A percentile compares a stretch with the other conserved stretches of the same genome.
phyloP scores from a whole-genome alignment of 2,329 filamentous ascomycete species.

The Penicillium sp. region DNA sequence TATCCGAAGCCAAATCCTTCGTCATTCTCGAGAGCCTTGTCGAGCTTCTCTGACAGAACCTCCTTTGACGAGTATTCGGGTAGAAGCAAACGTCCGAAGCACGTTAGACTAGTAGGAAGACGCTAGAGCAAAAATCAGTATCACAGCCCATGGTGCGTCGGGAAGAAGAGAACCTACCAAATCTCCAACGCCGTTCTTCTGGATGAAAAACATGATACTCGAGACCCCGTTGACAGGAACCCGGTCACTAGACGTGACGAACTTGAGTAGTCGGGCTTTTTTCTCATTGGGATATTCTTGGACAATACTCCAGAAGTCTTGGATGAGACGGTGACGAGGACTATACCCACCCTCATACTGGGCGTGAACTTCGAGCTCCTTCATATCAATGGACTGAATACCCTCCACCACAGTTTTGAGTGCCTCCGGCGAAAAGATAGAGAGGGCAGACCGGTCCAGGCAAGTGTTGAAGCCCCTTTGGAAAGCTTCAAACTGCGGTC shows the following conservation, averaged over 20 bases:
- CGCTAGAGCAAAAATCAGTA: constrained; percentile 28
- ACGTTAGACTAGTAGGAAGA: constrained; percentile 85
- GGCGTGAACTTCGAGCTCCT: constrained; percentile 65
- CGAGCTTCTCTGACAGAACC: constrained; percentile 68
- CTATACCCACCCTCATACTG: constrained; percentile 79
- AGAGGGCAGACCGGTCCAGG: constrained; percentile 65
- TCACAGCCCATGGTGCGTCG: not conserved
- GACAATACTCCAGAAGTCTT: constrained; percentile 82
- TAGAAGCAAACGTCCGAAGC: constrained; percentile 81
- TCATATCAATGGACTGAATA: constrained; percentile 71
- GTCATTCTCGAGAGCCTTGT: constrained; percentile 82
- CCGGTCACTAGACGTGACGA: constrained; percentile 89
- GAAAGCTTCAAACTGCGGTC: constrained; percentile 76
- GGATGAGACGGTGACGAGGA: constrained; percentile 63
- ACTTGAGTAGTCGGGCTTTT: constrained; percentile 76
- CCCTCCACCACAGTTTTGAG: constrained; percentile 82
- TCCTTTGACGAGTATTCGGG: constrained; percentile 74
- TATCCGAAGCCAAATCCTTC: constrained; percentile 83
- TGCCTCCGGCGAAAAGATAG: constrained; percentile 65
- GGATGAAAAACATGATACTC: constrained; percentile 78
- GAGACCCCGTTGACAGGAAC: constrained; percentile 82
- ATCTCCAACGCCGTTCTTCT: constrained; percentile 67
- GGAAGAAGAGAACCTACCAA: constrained; percentile 33
- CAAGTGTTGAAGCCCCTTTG: constrained; percentile 74
- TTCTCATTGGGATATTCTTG: constrained; percentile 60